phyloP scores from a whole-genome alignment of 441 rosid species.

The Populus trichocarpa region DNA sequence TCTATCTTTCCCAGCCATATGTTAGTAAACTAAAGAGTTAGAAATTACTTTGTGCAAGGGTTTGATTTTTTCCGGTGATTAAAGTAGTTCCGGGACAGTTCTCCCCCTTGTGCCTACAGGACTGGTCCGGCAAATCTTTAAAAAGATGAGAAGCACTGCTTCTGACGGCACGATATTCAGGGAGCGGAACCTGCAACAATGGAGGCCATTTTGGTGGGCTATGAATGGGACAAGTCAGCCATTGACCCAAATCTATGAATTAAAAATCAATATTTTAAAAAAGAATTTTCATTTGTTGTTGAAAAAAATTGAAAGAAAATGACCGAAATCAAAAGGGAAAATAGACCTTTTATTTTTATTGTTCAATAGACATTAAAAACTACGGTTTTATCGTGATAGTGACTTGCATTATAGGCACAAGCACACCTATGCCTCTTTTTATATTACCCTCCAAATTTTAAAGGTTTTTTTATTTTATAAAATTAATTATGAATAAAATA shows the following conservation, averaged over 20 bases:
- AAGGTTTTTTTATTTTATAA: too few relatives aligned
- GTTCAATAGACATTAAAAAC: too few relatives aligned
- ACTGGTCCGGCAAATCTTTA: slow-evolving; percentile 60
- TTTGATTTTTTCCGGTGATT: slow-evolving; percentile 65
- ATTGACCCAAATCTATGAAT: slow-evolving; percentile 37
- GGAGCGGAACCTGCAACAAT: slow-evolving; percentile 67
- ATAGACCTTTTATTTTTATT: too few relatives aligned
- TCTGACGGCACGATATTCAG: slow-evolving; percentile 58
- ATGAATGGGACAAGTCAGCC: slow-evolving; percentile 46
- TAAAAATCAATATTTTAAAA: too few relatives aligned
- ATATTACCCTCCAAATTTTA: too few relatives aligned
- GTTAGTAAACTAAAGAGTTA: background rate
- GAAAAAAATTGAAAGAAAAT: too few relatives aligned
- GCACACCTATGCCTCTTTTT: too few relatives aligned
- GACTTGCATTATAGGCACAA: too few relatives aligned
- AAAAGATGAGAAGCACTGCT: slow-evolving; percentile 20
- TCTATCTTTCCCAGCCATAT: background rate
- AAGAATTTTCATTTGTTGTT: too few relatives aligned
- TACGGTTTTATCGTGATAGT: too few relatives aligned
- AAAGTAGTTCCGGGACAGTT: slow-evolving; percentile 65
- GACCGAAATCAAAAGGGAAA: too few relatives aligned
- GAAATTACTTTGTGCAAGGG: slow-evolving; percentile 62
- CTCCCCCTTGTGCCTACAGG: slow-evolving; percentile 53
- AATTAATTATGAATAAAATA: too few relatives aligned
- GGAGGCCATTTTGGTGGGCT: slow-evolving; percentile 78